A percentile compares a stretch with the other conserved stretches of the same genome.
These are phyloP conservation scores for Boletus rex-veris DNA, from an alignment of 768 basidiomycete species.

Conservation along the genomic window DNA sequence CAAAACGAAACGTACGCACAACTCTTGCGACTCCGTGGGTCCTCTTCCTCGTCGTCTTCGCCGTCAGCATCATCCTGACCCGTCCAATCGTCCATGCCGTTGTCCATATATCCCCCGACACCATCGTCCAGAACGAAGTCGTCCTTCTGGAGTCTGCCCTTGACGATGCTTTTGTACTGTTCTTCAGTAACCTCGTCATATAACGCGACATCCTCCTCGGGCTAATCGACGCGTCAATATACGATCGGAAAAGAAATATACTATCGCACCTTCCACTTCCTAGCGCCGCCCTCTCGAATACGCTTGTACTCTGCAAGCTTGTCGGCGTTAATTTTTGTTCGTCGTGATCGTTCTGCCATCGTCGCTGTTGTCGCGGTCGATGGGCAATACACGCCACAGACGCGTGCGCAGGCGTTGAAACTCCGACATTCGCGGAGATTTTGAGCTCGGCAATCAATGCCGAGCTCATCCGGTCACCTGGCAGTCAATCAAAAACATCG, in stretches of 20 bases:
- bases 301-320: slow-evolving; percentile 60
- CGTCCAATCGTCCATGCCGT: slow-evolving; percentile 95
- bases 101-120: slow-evolving; percentile 86
- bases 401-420: slow-evolving; percentile 21
- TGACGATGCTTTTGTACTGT: slow-evolving; percentile 83
- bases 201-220: slow-evolving; percentile 61
- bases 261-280: slow-evolving; percentile 52
- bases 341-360: slow-evolving; percentile 30
- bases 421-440: slow-evolving; percentile 24
- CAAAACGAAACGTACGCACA: slow-evolving; percentile 27
- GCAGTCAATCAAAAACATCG: not conserved
- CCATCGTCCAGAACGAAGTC: slow-evolving; percentile 98
- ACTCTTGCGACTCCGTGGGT: slow-evolving; percentile 37
- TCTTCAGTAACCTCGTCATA: slow-evolving; percentile 92
- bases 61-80: slow-evolving; percentile 52
- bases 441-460: slow-evolving; percentile 7
- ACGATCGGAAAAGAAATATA: not conserved
- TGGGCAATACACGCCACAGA: slow-evolving; percentile 21
- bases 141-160: slow-evolving; percentile 74
- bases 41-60: slow-evolving; percentile 47
- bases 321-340: slow-evolving; percentile 28
- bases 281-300: slow-evolving; percentile 54
- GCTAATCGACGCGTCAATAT: slow-evolving; percentile 30
- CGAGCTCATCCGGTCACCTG: not conserved
- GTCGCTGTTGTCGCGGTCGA: slow-evolving; percentile 2